Evolutionary conservation across 2,329 filamentous ascomycete species (phyloP), one percentile per base, ranked within the genome.

Genomic region (Curvularia verruculosa): DNA sequence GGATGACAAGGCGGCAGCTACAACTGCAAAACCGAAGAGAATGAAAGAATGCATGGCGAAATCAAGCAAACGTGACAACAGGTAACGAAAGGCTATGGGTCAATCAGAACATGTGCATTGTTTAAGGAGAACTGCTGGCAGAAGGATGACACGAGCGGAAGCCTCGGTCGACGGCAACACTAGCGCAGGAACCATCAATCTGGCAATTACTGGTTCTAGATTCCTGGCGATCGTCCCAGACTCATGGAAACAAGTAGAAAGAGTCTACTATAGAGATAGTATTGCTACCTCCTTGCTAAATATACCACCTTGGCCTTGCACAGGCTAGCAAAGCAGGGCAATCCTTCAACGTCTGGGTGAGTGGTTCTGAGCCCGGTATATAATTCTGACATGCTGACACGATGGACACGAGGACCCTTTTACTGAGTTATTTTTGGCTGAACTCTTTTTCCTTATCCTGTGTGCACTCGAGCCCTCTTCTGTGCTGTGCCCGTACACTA

Each of bases 41-140:
- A 56, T 29, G 37, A 64, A 18, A 15, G 44, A 54, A 29, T 59
- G 67, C 67, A 72, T 70, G 5, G 26, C 44, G 24, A 40, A 34
- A 46, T 10, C 18, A 24, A 40, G 5, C 12, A 21, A 43, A 39
- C 49, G 29, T 4, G 29, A 37, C 15, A 54, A 50, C n/a, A n/a
- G 57, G 40, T n/a, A 53, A 59, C 29, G 48, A 59, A 39, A 51
- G 29, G 49, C 48, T 28, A 41, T 9, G 40, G 39, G 37, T 13
- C n/a, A 28, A 37, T 43, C 28, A 48, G 28, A 18, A 37, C 36
- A 54, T 48, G 34, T 34, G 37, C 24, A 12, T 51, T 51, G 44
- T 44, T 47, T 37, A 54, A 51, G 40, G 46, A 41, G 39, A 52
- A 56, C 19, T 34, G 45, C 59, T 47, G 41, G 46, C n/a, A 36